Base-by-base conservation (phyloP, 164 flowering plant species). In the Magnolia kwangsiensis region DNA sequence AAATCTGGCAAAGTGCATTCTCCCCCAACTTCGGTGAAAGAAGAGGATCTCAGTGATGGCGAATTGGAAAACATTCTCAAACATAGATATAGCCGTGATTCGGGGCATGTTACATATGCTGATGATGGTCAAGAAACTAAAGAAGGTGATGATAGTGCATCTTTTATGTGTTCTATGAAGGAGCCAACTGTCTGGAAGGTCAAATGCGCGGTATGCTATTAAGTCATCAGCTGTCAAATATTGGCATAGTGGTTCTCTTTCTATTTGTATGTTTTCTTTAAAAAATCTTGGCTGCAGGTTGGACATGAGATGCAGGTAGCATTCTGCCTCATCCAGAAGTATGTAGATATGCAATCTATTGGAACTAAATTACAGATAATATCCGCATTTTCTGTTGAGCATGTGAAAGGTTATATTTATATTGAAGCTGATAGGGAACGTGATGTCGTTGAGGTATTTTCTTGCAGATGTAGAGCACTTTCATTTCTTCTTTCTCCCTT, bases 321-420 rank as follows among this genome's bases (percentile, higher is more conserved):
- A 51, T 88, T 91, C 82, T 96, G 98, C 80, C 89, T 96, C 19
- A 94, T 96, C 88, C 98, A 95, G 84, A 95, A 95, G 83, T 93
- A 75, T 86, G 89, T 84, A 58, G 94, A 92, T 69, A 72, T 91
- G 84, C 78, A 79, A 70, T 66, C 83, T 7, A 67, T 92, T 70
- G 92, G 92, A 70, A 86, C 80, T 72, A 90, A 89, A 64, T 78
- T 95, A 76, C 85, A 88, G 80, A 87, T 91, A 74, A 83, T 87
- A 31, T 91, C 99, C 80, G 98, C 90, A 27, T 91, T 92, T 87
- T 76, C 94, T 58, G 77, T 87, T 75, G 98, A 95, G 63, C 92
- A 89, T 80, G 65, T 87, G 10, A 95, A 93, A 79, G 98, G 99
- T 59, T 87, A 80, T 80, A 82, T 95, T 45, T 93, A 80, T 80